Evolutionary conservation across 768 basidiomycete genomes (phyloP).

Genomic region (Polyporus arcularius): DNA sequence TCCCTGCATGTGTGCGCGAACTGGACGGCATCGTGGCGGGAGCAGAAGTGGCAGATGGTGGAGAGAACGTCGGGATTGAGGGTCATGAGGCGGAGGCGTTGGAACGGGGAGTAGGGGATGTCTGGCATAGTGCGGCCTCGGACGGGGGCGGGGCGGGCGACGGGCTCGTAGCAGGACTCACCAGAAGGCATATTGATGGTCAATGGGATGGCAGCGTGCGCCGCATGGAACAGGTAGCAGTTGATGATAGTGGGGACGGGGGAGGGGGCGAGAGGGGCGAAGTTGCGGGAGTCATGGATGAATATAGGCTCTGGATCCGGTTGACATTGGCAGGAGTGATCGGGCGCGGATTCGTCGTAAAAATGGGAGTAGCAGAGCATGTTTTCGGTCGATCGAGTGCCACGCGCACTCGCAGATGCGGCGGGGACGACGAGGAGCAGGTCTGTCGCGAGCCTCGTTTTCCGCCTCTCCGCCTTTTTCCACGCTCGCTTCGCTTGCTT

Average conservation of each 20-base stretch:
- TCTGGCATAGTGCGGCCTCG: not conserved
- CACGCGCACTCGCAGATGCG: not conserved
- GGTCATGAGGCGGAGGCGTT: constrained; percentile 13
- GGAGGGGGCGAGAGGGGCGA: not conserved
- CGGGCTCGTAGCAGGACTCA: constrained; percentile 9
- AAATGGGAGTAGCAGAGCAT: constrained; percentile 4
- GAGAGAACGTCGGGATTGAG: constrained; percentile 25
- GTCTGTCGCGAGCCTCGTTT: not conserved
- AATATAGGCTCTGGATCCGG: constrained; percentile 21
- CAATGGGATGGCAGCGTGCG: not conserved
- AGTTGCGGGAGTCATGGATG: constrained; percentile 13
- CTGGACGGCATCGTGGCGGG: constrained; percentile 17
- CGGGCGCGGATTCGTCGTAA: constrained; percentile 12
- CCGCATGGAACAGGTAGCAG: constrained; percentile 16
- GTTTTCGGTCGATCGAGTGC: not conserved
- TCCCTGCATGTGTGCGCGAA: constrained; percentile 19
- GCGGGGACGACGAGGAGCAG: not conserved
- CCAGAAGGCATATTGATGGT: constrained; percentile 12
- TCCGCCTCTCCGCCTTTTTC: constrained; percentile 2
- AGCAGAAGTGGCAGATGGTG: constrained; percentile 19
- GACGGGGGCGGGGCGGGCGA: not conserved
- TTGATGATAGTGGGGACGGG: not conserved
- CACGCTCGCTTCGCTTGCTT: constrained; percentile 13
- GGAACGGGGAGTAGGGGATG: not conserved
- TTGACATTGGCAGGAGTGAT: constrained; percentile 18